Evolutionary conservation across 495 filamentous ascomycete genomes (phyloP).

Genomic region (Endocarpon pusillum): DNA sequence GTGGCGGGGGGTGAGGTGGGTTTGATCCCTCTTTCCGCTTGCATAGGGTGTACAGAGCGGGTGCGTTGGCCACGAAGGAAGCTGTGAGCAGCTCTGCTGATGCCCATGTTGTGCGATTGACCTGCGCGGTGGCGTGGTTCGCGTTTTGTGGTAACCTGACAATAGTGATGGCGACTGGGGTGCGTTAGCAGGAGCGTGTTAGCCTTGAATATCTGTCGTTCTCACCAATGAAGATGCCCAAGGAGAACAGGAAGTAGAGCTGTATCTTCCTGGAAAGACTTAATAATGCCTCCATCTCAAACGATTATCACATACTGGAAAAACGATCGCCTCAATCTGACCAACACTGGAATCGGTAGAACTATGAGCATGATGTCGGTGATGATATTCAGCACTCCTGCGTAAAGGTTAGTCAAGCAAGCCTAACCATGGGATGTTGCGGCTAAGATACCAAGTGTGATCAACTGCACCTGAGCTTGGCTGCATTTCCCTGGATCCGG

Average conservation of each 20-base stretch:
- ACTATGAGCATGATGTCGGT: slow-evolving; percentile 26
- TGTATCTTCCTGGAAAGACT: slow-evolving; percentile 17
- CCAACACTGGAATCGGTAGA: slow-evolving; percentile 23
- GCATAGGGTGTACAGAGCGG: slow-evolving; percentile 21
- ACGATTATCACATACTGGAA: slow-evolving; percentile 10
- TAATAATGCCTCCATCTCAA: too few species aligned
- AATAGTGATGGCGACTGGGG: slow-evolving; percentile 24
- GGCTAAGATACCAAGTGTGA: too few species aligned
- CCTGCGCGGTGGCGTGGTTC: slow-evolving; percentile 17
- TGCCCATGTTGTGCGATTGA: slow-evolving; percentile 25
- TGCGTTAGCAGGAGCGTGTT: too few species aligned
- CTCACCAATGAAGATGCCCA: slow-evolving; percentile 27
- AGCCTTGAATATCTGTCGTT: too few species aligned
- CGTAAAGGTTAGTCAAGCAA: slow-evolving; percentile 24
- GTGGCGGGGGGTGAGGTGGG: too few species aligned
- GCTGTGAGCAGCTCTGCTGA: slow-evolving; percentile 25
- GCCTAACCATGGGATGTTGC: too few species aligned
- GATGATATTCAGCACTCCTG: slow-evolving; percentile 22
- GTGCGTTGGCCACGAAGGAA: slow-evolving; percentile 27
- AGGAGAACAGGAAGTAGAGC: slow-evolving; percentile 19
- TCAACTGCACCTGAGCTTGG: too few species aligned
- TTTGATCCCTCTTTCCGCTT: too few species aligned
- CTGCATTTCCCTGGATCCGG: slow-evolving; percentile 19
- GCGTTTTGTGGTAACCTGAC: slow-evolving; percentile 20
- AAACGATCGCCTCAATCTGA: slow-evolving; percentile 17